Evolutionary conservation across 1,284 basidiomycete genomes (phyloP), one percentile per base, ranked within the genome.

Genomic region (Cutaneotrichosporon curvatum): DNA sequence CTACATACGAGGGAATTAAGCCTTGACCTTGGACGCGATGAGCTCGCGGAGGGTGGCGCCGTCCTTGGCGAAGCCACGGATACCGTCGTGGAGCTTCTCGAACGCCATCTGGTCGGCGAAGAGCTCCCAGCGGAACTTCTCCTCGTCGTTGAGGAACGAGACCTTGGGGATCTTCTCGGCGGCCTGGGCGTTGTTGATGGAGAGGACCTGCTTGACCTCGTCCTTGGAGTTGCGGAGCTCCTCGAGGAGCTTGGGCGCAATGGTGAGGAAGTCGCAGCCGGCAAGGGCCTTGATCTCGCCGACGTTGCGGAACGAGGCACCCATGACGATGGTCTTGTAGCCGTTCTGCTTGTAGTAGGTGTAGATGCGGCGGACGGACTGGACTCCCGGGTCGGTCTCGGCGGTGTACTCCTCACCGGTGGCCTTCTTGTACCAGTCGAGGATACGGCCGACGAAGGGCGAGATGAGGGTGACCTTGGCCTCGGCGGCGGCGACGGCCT

Each of bases 311-410:
- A 98, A 98, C 45, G 90, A 95, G 55, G 94, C 94, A 72, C 94
- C 94, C 94, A 98, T 98, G 73, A 98, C 92, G 72, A 97, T 97
- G 61, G 94, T 99, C 69, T 92, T 90, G 82, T 97, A 97, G 57
- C 81, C 81, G 76, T 98, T 81, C 74, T 95, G 90, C 80, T 98
- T 98, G 83, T 97, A 98, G 79, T 97, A 97, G 79, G 62, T 68
- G 53, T 35, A 98, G 78, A 97, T 98, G 74, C 81, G 85, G 78
- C 87, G 84, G 55, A 99, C 94, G 34, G 89, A 94, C 71, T 82
- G 73, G 59, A 99, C 94, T 79, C 94, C 94, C n/a, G 94, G 94
- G 78, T 98, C 94, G 42, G 63, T 65, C 60, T 87, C 85, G 49
- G 86, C 87, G 58, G 83, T 80, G 77, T 88, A 95, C 68, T 77